A percentile compares a stretch with the other conserved stretches of the same genome.
These are phyloP conservation scores for Wickerhamomyces bovis DNA, from an alignment of 805 yeast species.

Conservation along the genomic window DNA sequence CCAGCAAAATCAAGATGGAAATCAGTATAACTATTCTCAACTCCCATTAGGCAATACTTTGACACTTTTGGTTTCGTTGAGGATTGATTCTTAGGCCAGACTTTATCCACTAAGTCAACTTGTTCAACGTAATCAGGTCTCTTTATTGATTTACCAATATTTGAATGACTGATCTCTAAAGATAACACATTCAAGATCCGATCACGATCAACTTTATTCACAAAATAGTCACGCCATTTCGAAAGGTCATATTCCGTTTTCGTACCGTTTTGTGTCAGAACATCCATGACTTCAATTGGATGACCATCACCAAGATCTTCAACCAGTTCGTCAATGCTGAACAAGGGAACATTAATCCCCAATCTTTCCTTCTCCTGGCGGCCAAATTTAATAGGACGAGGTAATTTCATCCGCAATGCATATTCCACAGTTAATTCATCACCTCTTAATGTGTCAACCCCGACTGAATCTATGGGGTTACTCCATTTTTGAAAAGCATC, in stretches of 20 bases:
- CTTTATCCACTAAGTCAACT: constrained; percentile 61
- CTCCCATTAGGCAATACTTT: constrained; percentile 82
- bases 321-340: constrained; percentile 52
- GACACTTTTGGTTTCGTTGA: constrained; percentile 51
- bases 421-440: constrained; percentile 28
- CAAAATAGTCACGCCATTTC: constrained; percentile 71
- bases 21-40: constrained; percentile 73
- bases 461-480: constrained; percentile 8
- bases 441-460: constrained; percentile 23
- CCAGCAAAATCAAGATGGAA: constrained; percentile 93
- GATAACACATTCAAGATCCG: constrained; percentile 76
- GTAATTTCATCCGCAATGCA: constrained; percentile 29
- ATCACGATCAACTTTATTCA: constrained; percentile 42
- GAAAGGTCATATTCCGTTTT: constrained; percentile 55
- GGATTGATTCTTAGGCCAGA: constrained; percentile 42
- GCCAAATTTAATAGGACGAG: constrained; percentile 43
- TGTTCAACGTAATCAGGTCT: constrained; percentile 64
- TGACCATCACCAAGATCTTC: constrained; percentile 55
- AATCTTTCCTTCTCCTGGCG: constrained; percentile 24
- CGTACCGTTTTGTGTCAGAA: constrained; percentile 64
- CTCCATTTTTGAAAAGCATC: constrained; percentile 20
- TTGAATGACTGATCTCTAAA: constrained; percentile 63
- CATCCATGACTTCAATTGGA: constrained; percentile 83
- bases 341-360: constrained; percentile 52
- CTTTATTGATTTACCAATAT: constrained; percentile 37